These are phyloP conservation scores for Leccinum variicolor DNA, from an alignment of 768 basidiomycete species.

Conservation along the genomic window DNA sequence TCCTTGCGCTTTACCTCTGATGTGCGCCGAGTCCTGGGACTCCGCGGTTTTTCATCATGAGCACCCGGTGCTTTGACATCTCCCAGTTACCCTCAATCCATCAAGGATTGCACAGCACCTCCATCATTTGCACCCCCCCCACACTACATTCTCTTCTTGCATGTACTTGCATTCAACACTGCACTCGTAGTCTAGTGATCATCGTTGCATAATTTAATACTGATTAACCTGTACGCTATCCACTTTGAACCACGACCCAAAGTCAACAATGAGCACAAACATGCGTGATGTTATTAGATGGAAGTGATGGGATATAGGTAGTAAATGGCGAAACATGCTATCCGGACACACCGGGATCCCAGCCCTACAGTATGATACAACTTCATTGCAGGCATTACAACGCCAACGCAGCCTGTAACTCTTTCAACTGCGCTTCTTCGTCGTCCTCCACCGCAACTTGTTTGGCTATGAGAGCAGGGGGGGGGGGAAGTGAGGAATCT, in stretches of 20 bases:
- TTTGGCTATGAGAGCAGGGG: constrained; percentile 24
- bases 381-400: constrained; percentile 49
- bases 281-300: constrained; percentile 28
- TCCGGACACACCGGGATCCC: constrained; percentile 5
- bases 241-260: constrained; percentile 21
- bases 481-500: constrained; percentile 4
- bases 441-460: constrained; percentile 70
- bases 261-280: constrained; percentile 19
- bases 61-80: constrained; percentile 2
- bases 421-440: constrained; percentile 85
- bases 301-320: constrained; percentile 32
- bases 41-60: constrained; percentile 50
- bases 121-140: constrained; percentile 20
- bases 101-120: constrained; percentile 21
- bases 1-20: constrained; percentile 95
- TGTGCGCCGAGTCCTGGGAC: constrained; percentile 87
- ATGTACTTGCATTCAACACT: constrained; percentile 24
- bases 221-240: constrained; percentile 37
- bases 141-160: constrained; percentile 24
- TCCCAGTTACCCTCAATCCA: constrained; percentile 3
- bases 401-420: constrained; percentile 83
- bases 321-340: constrained; percentile 28
- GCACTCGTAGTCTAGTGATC: constrained; percentile 29
- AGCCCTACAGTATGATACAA: constrained; percentile 7
- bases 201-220: constrained; percentile 35